phyloP scores from a whole-genome alignment of 495 filamentous ascomycete species.

The Aspergillus mulundensis region DNA sequence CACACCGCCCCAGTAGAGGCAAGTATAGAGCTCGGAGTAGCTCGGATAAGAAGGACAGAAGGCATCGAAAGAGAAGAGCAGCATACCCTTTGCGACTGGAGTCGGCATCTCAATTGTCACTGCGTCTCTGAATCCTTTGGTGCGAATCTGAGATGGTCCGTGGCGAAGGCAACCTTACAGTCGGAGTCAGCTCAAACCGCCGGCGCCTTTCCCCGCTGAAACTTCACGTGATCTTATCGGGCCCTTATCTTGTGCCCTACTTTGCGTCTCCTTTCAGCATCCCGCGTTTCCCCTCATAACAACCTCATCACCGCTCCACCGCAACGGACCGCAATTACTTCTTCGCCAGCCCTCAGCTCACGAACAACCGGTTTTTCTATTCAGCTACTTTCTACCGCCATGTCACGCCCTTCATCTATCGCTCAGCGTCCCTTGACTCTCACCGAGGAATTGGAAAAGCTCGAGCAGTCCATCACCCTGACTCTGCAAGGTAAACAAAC shows the following conservation, averaged over 20 bases:
- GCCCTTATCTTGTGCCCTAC: conserved; percentile 43
- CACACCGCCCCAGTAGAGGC: conserved; percentile 24
- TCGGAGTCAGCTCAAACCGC: conserved; percentile 7
- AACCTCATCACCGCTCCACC: conserved; percentile 9
- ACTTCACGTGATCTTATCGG: conserved; percentile 26
- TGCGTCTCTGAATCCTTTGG: background rate
- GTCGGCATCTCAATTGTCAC: conserved; percentile 40
- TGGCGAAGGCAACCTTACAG: conserved; percentile 13
- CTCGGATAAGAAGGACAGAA: background rate
- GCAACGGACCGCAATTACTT: background rate
- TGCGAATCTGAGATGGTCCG: background rate
- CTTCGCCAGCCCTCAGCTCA: background rate
- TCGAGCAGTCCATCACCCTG: conserved; percentile 94
- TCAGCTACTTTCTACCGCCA: conserved; percentile 14
- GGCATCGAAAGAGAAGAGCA: conserved; percentile 4
- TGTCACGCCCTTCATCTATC: conserved; percentile 51
- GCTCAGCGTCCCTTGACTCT: conserved; percentile 67
- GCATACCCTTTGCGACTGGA: conserved; percentile 51
- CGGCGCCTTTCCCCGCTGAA: conserved; percentile 11
- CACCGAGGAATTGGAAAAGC: conserved; percentile 91
- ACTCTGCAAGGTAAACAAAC: conserved; percentile 75
- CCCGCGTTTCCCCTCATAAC: conserved; percentile 24
- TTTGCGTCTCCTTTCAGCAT: conserved; percentile 28
- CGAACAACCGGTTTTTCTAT: background rate
- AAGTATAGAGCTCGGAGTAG: background rate